Evolutionary conservation across 1,139 yeast species (phyloP).

Genomic region (Protomyces arabidopsidicola): DNA sequence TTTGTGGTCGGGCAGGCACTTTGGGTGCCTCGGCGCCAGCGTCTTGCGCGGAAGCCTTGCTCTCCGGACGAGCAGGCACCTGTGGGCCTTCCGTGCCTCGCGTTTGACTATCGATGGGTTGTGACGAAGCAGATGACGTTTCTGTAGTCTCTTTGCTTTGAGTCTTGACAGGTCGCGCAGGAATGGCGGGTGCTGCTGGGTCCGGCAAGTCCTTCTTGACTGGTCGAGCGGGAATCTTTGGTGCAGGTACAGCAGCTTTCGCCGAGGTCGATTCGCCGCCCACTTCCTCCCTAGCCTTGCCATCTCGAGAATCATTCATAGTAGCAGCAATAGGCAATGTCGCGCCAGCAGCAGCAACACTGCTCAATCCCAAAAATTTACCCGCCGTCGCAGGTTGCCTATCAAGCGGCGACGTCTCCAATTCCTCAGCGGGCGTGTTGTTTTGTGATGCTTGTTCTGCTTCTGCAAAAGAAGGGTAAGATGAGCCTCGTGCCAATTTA

Average conservation of each 20-base stretch:
- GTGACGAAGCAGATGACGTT: neutral
- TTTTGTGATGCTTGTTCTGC: constrained; percentile 3
- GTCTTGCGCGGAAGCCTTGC: neutral
- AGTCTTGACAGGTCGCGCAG: constrained; percentile 2
- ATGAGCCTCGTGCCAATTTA: constrained; percentile 17
- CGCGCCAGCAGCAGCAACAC: constrained; percentile 20
- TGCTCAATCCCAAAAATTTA: constrained; percentile 12
- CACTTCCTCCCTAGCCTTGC: neutral
- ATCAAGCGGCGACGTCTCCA: neutral
- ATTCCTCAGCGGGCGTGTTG: neutral
- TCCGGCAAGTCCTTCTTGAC: neutral
- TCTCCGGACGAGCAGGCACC: neutral
- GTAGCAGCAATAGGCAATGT: constrained; percentile 17
- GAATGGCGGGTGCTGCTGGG: neutral
- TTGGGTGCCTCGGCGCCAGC: neutral
- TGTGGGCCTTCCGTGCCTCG: neutral
- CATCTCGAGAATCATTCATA: constrained; percentile 16
- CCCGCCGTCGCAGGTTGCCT: constrained; percentile 11
- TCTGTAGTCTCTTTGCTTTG: neutral
- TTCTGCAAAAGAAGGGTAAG: constrained; percentile 9
- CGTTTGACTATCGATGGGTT: neutral
- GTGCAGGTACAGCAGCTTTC: neutral
- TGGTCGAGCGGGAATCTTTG: neutral
- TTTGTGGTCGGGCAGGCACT: constrained; percentile 7
- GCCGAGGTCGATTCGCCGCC: neutral